Conservation (phyloP, 371 early-diverging fungal species). For the Phascolomyces articulosus region DNA sequence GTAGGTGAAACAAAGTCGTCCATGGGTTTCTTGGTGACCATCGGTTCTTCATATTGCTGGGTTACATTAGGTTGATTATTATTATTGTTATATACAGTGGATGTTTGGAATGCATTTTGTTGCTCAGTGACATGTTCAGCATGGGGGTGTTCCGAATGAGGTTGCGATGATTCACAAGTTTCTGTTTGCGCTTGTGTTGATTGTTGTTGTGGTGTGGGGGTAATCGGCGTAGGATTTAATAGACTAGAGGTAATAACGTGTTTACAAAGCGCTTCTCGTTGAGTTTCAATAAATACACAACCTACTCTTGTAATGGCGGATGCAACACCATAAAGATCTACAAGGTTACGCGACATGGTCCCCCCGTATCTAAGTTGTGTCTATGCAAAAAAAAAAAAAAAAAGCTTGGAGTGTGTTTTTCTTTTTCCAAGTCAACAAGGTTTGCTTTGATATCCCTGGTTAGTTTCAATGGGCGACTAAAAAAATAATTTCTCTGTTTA, state of each 20-base stretch:
- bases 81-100: too few species aligned
- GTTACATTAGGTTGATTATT: not conserved
- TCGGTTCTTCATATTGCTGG: not conserved
- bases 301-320: slow-evolving; percentile 35
- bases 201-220: not conserved
- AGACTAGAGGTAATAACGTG: slow-evolving; percentile 49
- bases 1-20: too few species aligned
- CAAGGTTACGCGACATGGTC: slow-evolving; percentile 33
- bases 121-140: not conserved
- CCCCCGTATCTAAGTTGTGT: too few species aligned
- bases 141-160: not conserved
- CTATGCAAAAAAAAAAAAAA: not conserved
- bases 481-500: too few species aligned
- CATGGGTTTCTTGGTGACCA: not conserved
- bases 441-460: too few species aligned
- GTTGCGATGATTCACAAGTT: not conserved
- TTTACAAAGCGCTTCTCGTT: slow-evolving; percentile 33
- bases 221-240: slow-evolving; percentile 37
- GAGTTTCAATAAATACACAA: slow-evolving; percentile 26
- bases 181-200: too few species aligned
- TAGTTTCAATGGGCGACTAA: too few species aligned
- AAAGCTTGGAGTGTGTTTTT: too few species aligned
- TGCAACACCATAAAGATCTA: slow-evolving; percentile 42
- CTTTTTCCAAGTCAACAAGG: too few species aligned
- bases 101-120: not conserved